phyloP scores from a whole-genome alignment of 2,329 filamentous ascomycete species.

The Thelonectria discophora region DNA sequence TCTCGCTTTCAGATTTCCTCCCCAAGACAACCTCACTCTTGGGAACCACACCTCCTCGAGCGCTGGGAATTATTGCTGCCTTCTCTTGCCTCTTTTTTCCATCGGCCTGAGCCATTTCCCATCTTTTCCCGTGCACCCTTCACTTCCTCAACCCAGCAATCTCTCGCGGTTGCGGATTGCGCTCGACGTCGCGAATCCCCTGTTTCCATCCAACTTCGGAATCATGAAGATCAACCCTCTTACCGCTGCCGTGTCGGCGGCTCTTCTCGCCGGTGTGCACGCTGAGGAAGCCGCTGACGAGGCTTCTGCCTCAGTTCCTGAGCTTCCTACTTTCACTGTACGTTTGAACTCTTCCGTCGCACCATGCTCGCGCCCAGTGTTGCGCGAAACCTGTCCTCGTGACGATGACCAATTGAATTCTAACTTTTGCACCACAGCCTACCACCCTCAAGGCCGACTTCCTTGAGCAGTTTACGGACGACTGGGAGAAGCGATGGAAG shows the following conservation, averaged over 20 bases:
- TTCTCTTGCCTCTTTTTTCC: constrained; percentile 17
- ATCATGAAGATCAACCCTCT: constrained; percentile 87
- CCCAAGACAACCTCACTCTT: constrained; percentile 42
- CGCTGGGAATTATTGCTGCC: constrained; percentile 36
- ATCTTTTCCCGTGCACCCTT: constrained; percentile 14
- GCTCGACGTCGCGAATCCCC: constrained; percentile 27
- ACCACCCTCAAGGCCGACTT: constrained; percentile 90
- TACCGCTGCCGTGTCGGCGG: constrained; percentile 78
- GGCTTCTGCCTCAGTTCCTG: constrained; percentile 62
- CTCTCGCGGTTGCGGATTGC: constrained; percentile 34
- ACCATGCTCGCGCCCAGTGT: not conserved
- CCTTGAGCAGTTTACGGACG: constrained; percentile 97
- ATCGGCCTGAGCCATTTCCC: not conserved
- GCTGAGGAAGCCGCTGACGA: constrained; percentile 72
- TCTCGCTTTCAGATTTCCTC: constrained; percentile 31
- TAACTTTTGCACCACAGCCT: constrained; percentile 65
- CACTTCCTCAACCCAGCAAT: constrained; percentile 17
- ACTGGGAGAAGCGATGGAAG: constrained; percentile 95
- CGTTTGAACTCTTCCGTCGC: constrained; percentile 52
- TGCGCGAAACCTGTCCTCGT: constrained; percentile 3
- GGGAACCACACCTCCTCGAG: constrained; percentile 41
- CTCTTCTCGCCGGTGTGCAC: constrained; percentile 74
- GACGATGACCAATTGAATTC: constrained; percentile 33
- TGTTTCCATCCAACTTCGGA: constrained; percentile 46
- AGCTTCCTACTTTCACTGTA: constrained; percentile 88